Evolutionary conservation across 495 filamentous ascomycete species (phyloP), one percentile per base, ranked within the genome.

Genomic region (Trichocladium uniseriatum): DNA sequence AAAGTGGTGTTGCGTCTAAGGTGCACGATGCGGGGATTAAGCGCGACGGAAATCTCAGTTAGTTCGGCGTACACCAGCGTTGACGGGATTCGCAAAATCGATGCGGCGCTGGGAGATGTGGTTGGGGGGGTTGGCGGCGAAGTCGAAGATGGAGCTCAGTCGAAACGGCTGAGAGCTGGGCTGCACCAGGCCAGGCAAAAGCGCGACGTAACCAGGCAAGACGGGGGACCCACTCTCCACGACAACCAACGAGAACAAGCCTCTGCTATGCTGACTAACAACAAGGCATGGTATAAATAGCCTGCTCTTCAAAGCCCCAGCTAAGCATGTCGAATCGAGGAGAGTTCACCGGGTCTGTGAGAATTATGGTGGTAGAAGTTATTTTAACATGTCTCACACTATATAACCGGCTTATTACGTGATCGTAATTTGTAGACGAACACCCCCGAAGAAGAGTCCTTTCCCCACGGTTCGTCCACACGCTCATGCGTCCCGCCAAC

Each of bases 161-260:
- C 46, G 49, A 55, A 53, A 55, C 24, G 49, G 39, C 46, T 47
- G 44, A 43, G 42, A 45, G 56, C 53, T 58, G 58, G 47, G 49
- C 55, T 59, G 60, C 48, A n/a, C n/a, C 35, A 11, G 5, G 31
- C 36, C 57, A 65, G 62, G 62, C 62, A 65, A 65, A 61, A 63
- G 62, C 62, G 62, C 62, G 62, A 65, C 62, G 62, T 65, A 65
- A 65, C 62, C 57, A 57, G 51, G 51, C 49, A 31, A 45, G 55
- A 47, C 39, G 31, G 36, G 31, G 36, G 31, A 34, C 55, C 57
- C 51, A 54, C 51, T 50, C 29, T 38, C 19, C 28, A 31, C 37
- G 31, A 28, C 43, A 37, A 16, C 31, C 39, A 48, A 60, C 29
- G 48, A 35, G 36, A 52, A 45, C 37, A 32, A 21, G 14, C 21